A percentile compares a stretch with the other conserved stretches of the same genome.
These are phyloP conservation scores for Tetratostichococcus sp. DNA, from an alignment of 139 green algal genomes.

Conservation along the genomic window DNA sequence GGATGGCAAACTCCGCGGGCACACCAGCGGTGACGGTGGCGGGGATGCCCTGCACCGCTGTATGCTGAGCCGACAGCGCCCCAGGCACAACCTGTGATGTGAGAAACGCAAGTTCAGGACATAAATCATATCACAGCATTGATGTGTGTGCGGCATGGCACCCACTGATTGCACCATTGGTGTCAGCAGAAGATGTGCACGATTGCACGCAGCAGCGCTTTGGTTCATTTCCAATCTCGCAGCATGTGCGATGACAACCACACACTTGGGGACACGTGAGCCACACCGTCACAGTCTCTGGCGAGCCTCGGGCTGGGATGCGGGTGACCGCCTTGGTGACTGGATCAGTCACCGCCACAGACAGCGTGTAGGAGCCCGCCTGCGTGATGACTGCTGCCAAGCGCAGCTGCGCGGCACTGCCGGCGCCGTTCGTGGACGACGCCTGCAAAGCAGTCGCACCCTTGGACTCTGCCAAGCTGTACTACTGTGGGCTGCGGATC, in stretches of 20 bases:
- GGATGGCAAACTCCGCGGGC: constrained; percentile 1
- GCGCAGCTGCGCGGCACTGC: not conserved
- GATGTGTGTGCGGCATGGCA: no score
- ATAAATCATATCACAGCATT: no score
- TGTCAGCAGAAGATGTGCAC: no score
- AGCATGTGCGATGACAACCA: no score
- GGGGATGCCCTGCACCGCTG: not conserved
- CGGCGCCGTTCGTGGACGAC: not conserved
- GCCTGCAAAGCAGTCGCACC: constrained; percentile 17
- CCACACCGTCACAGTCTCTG: not conserved
- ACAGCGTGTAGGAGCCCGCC: not conserved
- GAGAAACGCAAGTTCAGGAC: no score
- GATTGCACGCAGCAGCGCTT: no score
- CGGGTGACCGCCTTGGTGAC: not conserved
- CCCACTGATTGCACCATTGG: no score
- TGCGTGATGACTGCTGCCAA: not conserved
- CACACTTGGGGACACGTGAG: no score
- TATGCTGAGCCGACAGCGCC: not conserved
- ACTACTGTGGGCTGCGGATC: no score
- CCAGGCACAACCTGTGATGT: not conserved
- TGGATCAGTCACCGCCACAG: constrained; percentile 3
- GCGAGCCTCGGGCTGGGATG: not conserved
- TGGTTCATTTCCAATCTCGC: no score
- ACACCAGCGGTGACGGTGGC: constrained; percentile 3
- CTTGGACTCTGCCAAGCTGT: no score